A percentile compares a stretch with the other conserved stretches of the same genome.
phyloP scores from a whole-genome alignment of 441 rosid genomes.

The Jatropha podagrica region DNA sequence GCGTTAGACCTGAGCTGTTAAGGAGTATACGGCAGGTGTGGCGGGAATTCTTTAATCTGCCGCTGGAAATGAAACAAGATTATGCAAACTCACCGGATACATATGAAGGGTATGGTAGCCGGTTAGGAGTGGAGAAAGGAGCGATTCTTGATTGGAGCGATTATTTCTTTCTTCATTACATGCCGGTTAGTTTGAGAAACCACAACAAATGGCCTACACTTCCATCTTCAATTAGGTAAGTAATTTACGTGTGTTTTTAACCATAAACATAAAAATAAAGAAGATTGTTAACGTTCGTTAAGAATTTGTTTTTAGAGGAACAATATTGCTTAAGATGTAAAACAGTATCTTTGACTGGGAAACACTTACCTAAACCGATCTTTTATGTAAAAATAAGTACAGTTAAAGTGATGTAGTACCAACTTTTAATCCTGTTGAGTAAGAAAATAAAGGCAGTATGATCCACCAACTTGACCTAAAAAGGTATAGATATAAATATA shows the following conservation, averaged over 20 bases:
- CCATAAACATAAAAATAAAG: too few species aligned
- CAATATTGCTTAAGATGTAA: too few species aligned
- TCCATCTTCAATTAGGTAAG: slow-evolving; percentile 60
- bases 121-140: slow-evolving; percentile 72
- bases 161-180: slow-evolving; percentile 70
- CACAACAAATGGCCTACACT: slow-evolving; percentile 65
- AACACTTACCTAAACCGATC: too few species aligned
- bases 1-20: slow-evolving; percentile 57
- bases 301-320: background rate
- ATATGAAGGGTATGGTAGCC: slow-evolving; percentile 87
- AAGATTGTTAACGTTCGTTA: background rate
- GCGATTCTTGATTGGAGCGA: slow-evolving; percentile 89
- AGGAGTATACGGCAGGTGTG: slow-evolving; percentile 52
- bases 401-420: background rate
- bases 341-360: too few species aligned
- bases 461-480: background rate
- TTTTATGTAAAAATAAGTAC: background rate
- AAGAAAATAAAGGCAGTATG: background rate
- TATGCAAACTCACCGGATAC: slow-evolving; percentile 68
- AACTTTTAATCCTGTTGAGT: background rate
- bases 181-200: slow-evolving; percentile 52
- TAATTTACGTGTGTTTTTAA: too few species aligned
- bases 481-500: background rate
- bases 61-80: slow-evolving; percentile 50
- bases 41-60: slow-evolving; percentile 73